Percentiles rank a stretch among this genome's conserved stretches.
Evolutionary conservation across 75 land plant species (phyloP).

Genomic region (Gnetum montanum): DNA sequence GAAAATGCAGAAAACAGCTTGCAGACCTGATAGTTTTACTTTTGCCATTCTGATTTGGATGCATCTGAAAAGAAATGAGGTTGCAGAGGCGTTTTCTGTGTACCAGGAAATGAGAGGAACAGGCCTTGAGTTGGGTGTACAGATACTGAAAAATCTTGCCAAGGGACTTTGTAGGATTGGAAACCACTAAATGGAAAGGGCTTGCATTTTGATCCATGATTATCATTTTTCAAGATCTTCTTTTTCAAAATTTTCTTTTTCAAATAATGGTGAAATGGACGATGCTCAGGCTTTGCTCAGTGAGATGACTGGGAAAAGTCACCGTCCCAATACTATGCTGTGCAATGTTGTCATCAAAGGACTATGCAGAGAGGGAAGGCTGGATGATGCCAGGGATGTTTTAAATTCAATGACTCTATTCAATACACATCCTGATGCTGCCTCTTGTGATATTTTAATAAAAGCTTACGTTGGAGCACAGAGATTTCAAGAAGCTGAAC

Average conservation of each 20-base stretch:
- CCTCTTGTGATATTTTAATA: constrained; percentile 20
- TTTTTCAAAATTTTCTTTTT: neutral
- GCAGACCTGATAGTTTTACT: constrained; percentile 7
- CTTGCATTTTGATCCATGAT: neutral
- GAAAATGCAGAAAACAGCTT: constrained; percentile 10
- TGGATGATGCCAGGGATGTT: constrained; percentile 40
- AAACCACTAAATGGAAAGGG: constrained; percentile 3
- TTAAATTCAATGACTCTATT: constrained; percentile 26
- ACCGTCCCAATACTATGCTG: constrained; percentile 33
- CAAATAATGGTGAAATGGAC: constrained; percentile 16
- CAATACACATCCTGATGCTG: constrained; percentile 13
- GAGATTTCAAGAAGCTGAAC: constrained; percentile 15
- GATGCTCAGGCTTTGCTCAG: constrained; percentile 20
- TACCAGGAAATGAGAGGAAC: neutral
- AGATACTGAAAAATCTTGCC: neutral
- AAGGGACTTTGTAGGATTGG: constrained; percentile 4
- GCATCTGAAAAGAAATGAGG: neutral
- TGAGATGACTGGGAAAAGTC: constrained; percentile 30
- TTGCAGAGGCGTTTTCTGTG: constrained; percentile 2
- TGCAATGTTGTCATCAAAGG: constrained; percentile 40
- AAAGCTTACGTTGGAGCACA: constrained; percentile 16
- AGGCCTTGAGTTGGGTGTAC: neutral
- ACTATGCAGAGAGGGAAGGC: constrained; percentile 41
- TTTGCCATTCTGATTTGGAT: constrained; percentile 13
- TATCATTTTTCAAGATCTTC: neutral